A percentile compares a stretch with the other conserved stretches of the same genome.
These are phyloP conservation scores for Cercospora zeina DNA, from an alignment of 2,329 filamentous ascomycete genomes.

Conservation along the genomic window DNA sequence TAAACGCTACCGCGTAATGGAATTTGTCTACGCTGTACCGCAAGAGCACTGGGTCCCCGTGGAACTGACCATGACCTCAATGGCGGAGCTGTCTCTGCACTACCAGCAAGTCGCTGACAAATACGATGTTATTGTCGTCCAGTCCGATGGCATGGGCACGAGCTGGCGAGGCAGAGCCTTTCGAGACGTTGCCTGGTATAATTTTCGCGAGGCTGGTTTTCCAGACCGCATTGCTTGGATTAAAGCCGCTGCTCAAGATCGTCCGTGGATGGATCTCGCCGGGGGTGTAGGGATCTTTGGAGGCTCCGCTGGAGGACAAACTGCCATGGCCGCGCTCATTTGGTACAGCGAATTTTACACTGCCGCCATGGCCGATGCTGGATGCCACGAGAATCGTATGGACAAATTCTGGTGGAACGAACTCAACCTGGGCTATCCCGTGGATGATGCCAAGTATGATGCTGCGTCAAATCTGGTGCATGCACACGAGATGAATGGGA, in stretches of 20 bases:
- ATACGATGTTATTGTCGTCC: slow-evolving; percentile 11
- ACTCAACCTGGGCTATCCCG: slow-evolving; percentile 11
- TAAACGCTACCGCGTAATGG: slow-evolving; percentile 14
- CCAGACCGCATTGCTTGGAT: slow-evolving; percentile 19
- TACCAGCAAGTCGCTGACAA: slow-evolving; percentile 13
- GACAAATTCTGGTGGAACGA: slow-evolving; percentile 20
- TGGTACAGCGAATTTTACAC: slow-evolving; percentile 19
- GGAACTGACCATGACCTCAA: not conserved
- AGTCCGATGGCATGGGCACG: slow-evolving; percentile 17
- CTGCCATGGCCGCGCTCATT: slow-evolving; percentile 12
- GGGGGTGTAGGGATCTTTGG: slow-evolving; percentile 15
- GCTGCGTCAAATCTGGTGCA: slow-evolving; percentile 17
- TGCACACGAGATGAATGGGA: slow-evolving; percentile 12
- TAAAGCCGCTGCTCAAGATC: slow-evolving; percentile 10
- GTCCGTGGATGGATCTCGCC: slow-evolving; percentile 16
- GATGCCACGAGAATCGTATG: slow-evolving; percentile 17
- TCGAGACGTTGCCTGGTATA: slow-evolving; percentile 10
- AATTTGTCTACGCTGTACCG: slow-evolving; percentile 13
- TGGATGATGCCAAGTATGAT: slow-evolving; percentile 13
- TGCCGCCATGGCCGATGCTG: slow-evolving; percentile 14
- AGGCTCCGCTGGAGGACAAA: slow-evolving; percentile 12
- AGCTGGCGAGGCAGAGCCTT: slow-evolving; percentile 17
- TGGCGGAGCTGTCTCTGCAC: not conserved
- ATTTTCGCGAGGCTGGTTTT: slow-evolving; percentile 17
- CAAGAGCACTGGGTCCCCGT: not conserved